A percentile compares a stretch with the other conserved stretches of the same genome.
phyloP scores from a whole-genome alignment of 345 rosid species.

The Isatis tinctoria region DNA sequence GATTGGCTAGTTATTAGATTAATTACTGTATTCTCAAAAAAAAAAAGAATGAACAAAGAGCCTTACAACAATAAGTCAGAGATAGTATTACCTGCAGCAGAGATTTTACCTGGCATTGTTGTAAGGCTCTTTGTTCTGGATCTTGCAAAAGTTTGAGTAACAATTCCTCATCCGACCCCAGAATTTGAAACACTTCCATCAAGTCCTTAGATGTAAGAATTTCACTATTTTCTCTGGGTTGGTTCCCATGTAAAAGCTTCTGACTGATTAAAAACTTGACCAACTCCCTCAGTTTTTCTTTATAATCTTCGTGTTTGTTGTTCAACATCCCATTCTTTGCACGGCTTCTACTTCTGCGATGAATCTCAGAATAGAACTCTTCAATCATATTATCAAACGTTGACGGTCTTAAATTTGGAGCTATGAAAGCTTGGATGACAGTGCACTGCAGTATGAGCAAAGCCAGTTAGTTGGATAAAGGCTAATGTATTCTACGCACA shows the following conservation, averaged over 20 bases:
- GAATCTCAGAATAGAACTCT: conserved; percentile 59
- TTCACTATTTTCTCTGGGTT: conserved; percentile 44
- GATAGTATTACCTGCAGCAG: conserved; percentile 33
- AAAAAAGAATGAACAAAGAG: conserved; percentile 14
- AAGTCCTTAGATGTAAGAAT: conserved; percentile 59
- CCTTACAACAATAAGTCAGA: not conserved
- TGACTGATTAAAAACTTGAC: conserved; percentile 64
- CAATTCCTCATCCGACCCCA: conserved; percentile 76
- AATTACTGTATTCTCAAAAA: not conserved
- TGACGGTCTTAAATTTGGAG: no score
- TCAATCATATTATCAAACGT: conserved; percentile 63
- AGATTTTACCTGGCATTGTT: conserved; percentile 7
- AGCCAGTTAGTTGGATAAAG: no score
- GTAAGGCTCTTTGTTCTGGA: conserved; percentile 43
- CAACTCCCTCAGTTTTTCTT: conserved; percentile 68
- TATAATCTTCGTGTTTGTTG: conserved; percentile 40
- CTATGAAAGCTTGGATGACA: no score
- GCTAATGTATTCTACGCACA: no score
- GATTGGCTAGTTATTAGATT: not conserved
- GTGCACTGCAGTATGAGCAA: no score
- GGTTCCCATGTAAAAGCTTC: conserved; percentile 54
- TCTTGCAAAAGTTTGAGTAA: conserved; percentile 70
- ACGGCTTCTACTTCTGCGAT: conserved; percentile 45
- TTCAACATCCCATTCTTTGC: conserved; percentile 37
- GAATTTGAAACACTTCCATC: conserved; percentile 73